A percentile compares a stretch with the other conserved stretches of the same genome.
Conservation (phyloP, 768 basidiomycete species). For the Tulasnella sp. region DNA sequence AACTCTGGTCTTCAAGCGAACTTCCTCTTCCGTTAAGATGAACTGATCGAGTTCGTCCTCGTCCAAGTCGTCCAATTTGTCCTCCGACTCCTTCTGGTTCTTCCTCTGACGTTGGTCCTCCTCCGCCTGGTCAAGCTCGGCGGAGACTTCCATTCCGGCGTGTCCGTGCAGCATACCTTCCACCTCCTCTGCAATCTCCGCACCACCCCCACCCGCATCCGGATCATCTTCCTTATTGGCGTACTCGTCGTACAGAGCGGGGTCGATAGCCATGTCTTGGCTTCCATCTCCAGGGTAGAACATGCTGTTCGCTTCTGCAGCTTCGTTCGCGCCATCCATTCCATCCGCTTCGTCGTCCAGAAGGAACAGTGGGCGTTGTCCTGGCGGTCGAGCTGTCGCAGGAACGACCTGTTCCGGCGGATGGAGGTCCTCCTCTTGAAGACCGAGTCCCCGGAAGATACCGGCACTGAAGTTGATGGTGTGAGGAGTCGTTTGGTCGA, state of each 20-base stretch:
- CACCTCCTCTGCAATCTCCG: slow-evolving; percentile 23
- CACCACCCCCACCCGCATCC: slow-evolving; percentile 32
- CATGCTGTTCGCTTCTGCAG: slow-evolving; percentile 1
- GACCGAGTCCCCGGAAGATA: slow-evolving; percentile 16
- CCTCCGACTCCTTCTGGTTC: slow-evolving; percentile 27
- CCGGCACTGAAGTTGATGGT: slow-evolving; percentile 16
- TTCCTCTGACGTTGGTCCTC: slow-evolving; percentile 26
- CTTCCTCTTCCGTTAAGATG: slow-evolving; percentile 76
- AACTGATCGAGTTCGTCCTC: slow-evolving; percentile 79
- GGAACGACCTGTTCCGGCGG: neutral
- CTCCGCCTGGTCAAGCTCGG: slow-evolving; percentile 8
- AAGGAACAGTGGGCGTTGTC: slow-evolving; percentile 18
- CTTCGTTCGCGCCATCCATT: neutral
- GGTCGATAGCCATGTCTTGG: slow-evolving; percentile 12
- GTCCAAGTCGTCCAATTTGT: slow-evolving; percentile 48
- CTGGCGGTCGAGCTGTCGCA: neutral
- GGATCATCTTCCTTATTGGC: slow-evolving; percentile 33
- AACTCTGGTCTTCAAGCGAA: slow-evolving; percentile 78
- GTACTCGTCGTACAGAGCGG: slow-evolving; percentile 30
- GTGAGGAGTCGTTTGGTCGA: neutral
- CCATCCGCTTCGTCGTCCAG: slow-evolving; percentile 12
- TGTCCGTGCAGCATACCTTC: slow-evolving; percentile 1
- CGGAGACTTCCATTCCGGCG: slow-evolving; percentile 2
- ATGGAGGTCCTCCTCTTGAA: slow-evolving; percentile 12
- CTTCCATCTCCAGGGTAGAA: neutral